These are phyloP conservation scores for Aspergillus quadricinctus DNA, from an alignment of 2,329 filamentous ascomycete species.

Conservation along the genomic window DNA sequence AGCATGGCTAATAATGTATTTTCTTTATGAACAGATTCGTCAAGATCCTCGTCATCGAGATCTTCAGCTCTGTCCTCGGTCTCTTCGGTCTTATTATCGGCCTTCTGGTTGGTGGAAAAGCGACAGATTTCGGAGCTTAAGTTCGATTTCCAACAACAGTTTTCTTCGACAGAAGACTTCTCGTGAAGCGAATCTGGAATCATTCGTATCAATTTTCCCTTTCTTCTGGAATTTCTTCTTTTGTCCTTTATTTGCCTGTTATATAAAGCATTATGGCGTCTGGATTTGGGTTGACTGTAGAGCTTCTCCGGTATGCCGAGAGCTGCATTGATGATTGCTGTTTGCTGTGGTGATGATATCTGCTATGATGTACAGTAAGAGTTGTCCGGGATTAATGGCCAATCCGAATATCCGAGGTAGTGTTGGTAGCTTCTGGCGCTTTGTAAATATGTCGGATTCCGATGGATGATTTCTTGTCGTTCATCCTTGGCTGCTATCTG, in stretches of 20 bases:
- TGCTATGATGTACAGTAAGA: conserved; percentile 20
- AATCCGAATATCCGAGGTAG: background rate
- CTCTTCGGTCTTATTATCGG: conserved; percentile 96
- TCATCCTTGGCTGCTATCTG: background rate
- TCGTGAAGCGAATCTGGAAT: conserved; percentile 8
- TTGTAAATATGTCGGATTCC: background rate
- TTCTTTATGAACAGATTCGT: conserved; percentile 65
- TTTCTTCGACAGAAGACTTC: conserved; percentile 15
- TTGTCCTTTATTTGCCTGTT: conserved; percentile 21
- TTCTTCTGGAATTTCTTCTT: conserved; percentile 15
- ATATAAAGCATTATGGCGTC: conserved; percentile 40
- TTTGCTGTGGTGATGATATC: conserved; percentile 14
- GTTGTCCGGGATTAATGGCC: conserved; percentile 17
- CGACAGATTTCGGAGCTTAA: conserved; percentile 59
- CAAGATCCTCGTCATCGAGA: conserved; percentile 98
- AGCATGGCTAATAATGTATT: conserved; percentile 5
- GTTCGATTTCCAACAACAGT: conserved; percentile 11
- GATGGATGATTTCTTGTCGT: background rate
- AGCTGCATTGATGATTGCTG: conserved; percentile 27
- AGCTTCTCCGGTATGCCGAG: conserved; percentile 21
- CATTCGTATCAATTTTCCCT: conserved; percentile 20
- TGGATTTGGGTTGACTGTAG: conserved; percentile 30
- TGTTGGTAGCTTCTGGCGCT: background rate
- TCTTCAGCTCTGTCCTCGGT: conserved; percentile 96
- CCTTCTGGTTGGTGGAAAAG: conserved; percentile 80